These are phyloP conservation scores for Sclerotinia glacialis DNA, from an alignment of 2,329 filamentous ascomycete species.

Conservation along the genomic window DNA sequence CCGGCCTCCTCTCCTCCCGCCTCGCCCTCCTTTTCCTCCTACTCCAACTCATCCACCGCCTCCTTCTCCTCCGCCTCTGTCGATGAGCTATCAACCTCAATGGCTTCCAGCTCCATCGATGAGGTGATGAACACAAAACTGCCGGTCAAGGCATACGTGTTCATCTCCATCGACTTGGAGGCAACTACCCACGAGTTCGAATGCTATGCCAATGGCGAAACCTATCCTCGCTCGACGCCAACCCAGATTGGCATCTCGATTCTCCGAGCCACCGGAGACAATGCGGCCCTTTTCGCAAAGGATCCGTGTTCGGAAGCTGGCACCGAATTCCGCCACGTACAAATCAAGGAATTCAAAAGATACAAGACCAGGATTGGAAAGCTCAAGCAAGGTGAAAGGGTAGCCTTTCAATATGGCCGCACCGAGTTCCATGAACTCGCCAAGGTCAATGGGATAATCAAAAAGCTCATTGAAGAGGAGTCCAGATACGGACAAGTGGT, in stretches of 20 bases:
- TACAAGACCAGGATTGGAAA: not conserved
- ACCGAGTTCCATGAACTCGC: not conserved
- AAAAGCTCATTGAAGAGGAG: not conserved
- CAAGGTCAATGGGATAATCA: not conserved
- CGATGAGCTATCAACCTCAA: not conserved
- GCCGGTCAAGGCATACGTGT: not conserved
- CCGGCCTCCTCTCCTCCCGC: not conserved
- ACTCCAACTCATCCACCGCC: not conserved
- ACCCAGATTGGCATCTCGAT: constrained; percentile 8
- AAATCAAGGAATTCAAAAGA: not conserved
- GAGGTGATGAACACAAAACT: not conserved
- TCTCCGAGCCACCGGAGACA: not conserved
- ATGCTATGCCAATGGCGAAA: not conserved
- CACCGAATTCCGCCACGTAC: not conserved
- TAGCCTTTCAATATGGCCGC: not conserved
- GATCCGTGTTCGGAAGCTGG: not conserved
- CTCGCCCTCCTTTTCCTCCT: not conserved
- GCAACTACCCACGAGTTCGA: not conserved
- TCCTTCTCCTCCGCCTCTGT: not conserved
- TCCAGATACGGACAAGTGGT: not conserved
- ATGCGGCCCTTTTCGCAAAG: not conserved
- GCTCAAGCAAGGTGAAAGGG: not conserved
- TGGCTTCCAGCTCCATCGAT: not conserved
- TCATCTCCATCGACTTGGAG: constrained; percentile 12
- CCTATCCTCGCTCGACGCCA: not conserved